These are phyloP conservation scores for Volvox reticuliferus DNA, from an alignment of 139 green algal genomes.

Conservation along the genomic window DNA sequence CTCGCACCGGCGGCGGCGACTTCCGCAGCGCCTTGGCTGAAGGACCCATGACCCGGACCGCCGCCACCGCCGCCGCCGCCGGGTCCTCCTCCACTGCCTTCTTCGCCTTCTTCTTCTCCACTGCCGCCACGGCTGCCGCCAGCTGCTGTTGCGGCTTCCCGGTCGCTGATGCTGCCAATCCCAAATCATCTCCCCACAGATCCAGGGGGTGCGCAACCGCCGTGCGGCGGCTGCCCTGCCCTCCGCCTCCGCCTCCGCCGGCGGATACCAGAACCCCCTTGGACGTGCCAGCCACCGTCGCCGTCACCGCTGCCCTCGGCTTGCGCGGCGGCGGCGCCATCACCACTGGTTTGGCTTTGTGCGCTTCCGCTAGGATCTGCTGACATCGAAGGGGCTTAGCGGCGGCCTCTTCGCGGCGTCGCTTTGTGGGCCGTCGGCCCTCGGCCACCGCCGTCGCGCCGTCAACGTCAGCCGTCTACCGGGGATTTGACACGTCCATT, in stretches of 20 bases:
- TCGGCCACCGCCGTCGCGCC: constrained; percentile 3
- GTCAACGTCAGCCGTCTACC: constrained; percentile 9
- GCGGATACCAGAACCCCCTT: neutral
- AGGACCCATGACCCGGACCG: constrained; percentile 12
- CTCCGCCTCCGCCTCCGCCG: neutral
- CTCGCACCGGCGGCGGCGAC: neutral
- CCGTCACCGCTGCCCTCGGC: neutral
- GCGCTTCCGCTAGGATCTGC: constrained; percentile 36
- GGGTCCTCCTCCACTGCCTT: neutral
- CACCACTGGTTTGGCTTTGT: constrained; percentile 38
- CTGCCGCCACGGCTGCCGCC: neutral
- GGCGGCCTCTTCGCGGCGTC: constrained; percentile 22
- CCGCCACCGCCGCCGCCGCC: neutral
- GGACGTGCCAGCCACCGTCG: neutral
- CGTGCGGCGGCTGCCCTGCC: neutral
- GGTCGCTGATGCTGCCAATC: neutral
- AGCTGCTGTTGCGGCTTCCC: neutral
- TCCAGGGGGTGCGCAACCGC: neutral
- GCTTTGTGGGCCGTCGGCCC: constrained; percentile 40
- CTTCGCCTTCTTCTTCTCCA: neutral
- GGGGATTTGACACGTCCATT: no score
- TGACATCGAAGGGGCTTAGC: constrained; percentile 2
- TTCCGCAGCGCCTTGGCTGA: constrained; percentile 2
- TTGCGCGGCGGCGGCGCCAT: constrained; percentile 15
- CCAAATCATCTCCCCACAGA: constrained; percentile 32